A percentile compares a stretch with the other conserved stretches of the same genome.
Conservation (phyloP, 768 basidiomycete genomes). For the Stropharia rugosoannulata region DNA sequence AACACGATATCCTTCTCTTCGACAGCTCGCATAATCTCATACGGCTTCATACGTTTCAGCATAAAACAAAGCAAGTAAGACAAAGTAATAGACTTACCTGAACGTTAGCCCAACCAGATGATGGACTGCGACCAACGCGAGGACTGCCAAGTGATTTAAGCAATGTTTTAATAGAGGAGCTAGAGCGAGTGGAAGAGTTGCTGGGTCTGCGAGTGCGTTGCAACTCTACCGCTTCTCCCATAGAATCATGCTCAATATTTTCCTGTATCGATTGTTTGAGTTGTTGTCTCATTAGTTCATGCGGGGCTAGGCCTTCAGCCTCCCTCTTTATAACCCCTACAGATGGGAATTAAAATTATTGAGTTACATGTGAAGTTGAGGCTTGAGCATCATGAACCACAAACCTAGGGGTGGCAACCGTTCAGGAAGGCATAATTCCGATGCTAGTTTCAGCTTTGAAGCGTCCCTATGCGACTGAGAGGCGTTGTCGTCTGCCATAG, state of each 20-base stretch:
- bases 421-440: conserved; percentile 61
- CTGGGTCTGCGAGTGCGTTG: conserved; percentile 15
- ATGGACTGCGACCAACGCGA: conserved; percentile 13
- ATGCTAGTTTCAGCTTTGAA: conserved; percentile 40
- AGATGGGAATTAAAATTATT: conserved; percentile 1
- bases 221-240: conserved; percentile 12
- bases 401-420: conserved; percentile 68
- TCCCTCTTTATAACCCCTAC: conserved; percentile 72
- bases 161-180: conserved; percentile 32
- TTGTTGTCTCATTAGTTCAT: conserved; percentile 55
- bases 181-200: conserved; percentile 23
- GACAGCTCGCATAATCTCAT: conserved; percentile 77
- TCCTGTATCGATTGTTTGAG: conserved; percentile 21
- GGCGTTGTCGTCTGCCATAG: conserved; percentile 29
- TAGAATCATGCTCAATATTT: conserved; percentile 22
- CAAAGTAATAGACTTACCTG: conserved; percentile 19
- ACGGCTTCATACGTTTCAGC: conserved; percentile 30
- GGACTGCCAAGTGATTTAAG: conserved; percentile 23
- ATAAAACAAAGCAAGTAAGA: neutral
- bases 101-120: conserved; percentile 23
- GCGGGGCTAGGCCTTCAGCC: conserved; percentile 57
- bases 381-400: conserved; percentile 22
- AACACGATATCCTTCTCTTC: conserved; percentile 82
- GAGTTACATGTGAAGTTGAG: neutral
- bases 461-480: conserved; percentile 9